phyloP scores from a whole-genome alignment of 2,329 filamentous ascomycete genomes.

The Myriosclerotinia curreyana region DNA sequence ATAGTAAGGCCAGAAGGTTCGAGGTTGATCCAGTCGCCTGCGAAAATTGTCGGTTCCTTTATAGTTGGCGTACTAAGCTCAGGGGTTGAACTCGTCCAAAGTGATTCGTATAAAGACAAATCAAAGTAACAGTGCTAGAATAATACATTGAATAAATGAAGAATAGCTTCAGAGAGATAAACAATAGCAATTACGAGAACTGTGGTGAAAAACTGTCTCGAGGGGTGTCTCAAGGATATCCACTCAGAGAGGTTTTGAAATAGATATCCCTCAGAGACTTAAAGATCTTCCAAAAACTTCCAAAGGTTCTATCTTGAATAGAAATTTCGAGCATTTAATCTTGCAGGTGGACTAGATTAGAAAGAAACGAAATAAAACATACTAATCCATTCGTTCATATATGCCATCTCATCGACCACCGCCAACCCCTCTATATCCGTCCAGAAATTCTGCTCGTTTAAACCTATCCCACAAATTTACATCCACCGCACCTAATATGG shows the following conservation, averaged over 20 bases:
- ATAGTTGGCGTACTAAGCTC: neutral
- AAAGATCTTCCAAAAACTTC: neutral
- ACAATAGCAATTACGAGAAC: too few relatives aligned
- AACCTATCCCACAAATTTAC: neutral
- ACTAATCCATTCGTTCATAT: neutral
- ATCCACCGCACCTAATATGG: neutral
- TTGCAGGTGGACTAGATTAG: too few relatives aligned
- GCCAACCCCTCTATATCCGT: slow-evolving; percentile 1
- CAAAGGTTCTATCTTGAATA: neutral
- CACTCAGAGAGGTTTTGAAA: neutral
- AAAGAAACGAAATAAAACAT: too few relatives aligned
- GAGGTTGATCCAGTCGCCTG: neutral
- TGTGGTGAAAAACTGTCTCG: too few relatives aligned
- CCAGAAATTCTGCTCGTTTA: neutral
- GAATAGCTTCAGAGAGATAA: neutral
- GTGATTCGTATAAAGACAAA: too few relatives aligned
- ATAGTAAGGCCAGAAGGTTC: neutral
- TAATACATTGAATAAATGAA: neutral
- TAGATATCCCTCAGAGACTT: neutral
- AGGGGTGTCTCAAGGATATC: neutral
- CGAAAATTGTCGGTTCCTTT: neutral
- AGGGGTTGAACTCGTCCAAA: neutral
- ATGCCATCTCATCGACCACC: neutral
- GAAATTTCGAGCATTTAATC: too few relatives aligned
- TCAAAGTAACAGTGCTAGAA: neutral